Conservation (phyloP, 1,284 basidiomycete species). For the Fomes fomentarius region DNA sequence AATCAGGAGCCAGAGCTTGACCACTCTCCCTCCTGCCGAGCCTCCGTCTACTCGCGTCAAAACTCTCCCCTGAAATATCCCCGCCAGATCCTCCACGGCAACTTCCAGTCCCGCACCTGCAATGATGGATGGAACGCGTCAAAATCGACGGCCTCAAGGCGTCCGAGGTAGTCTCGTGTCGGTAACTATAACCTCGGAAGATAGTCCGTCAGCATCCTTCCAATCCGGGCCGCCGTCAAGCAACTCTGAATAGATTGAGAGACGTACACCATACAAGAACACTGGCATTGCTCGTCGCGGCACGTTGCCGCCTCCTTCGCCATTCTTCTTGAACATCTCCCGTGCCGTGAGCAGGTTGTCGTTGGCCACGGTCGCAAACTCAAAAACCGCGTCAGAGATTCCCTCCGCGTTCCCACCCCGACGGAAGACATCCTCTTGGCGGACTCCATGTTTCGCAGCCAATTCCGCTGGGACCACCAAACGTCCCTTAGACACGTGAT, state of each 20-base stretch:
- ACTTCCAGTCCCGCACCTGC: conserved; percentile 79
- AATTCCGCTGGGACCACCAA: conserved; percentile 88
- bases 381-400: conserved; percentile 80
- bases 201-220: conserved; percentile 17
- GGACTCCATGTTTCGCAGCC: conserved; percentile 77
- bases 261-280: conserved; percentile 73
- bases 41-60: conserved; percentile 35
- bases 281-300: conserved; percentile 73
- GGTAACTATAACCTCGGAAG: conserved; percentile 59
- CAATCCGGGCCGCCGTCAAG: conserved; percentile 36
- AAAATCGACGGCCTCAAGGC: conserved; percentile 81
- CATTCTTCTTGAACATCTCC: conserved; percentile 70
- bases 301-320: conserved; percentile 48
- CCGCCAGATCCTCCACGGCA: conserved; percentile 88
- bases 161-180: conserved; percentile 70
- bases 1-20: conserved; percentile 6
- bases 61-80: conserved; percentile 64
- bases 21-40: not conserved
- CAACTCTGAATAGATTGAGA: conserved; percentile 10
- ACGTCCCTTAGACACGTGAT: conserved; percentile 71
- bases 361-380: conserved; percentile 89
- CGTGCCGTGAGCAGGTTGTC: conserved; percentile 89
- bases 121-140: conserved; percentile 79
- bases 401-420: conserved; percentile 65
- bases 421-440: conserved; percentile 87